Base-by-base conservation (phyloP, 805 yeast genomes). In the Tetrapisispora namnaoensis region DNA sequence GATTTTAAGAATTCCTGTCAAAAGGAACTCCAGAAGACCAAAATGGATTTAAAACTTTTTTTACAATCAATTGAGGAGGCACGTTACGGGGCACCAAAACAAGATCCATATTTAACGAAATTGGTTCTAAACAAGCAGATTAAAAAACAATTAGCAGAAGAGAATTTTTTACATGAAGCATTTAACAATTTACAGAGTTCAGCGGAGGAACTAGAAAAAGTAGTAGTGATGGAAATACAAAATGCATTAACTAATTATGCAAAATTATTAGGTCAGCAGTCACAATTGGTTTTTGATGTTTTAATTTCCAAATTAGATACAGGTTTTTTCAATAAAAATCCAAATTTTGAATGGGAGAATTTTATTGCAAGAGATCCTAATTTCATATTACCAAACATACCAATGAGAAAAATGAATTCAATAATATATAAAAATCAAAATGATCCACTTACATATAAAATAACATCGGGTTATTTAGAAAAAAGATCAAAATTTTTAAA, bases 401-500 rank as follows among this genome's bases (percentile, higher is more conserved):
- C 86, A 51, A 75, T 76, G 67, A 73, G 95, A 56, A 78, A 76
- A 49, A 66, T 75, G 49, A 73, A 74, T 44, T 85, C 82, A 51
- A 75, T 89, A 45, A 63, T 65, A 11, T 90, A 89, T 61, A 80
- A 80, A 28, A 75, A 82, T 60, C 86, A 79, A 61, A 75, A 75
- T 58, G 86, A 89, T 48, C 80, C 88, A 13, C 70, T 88, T 53
- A 78, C 90, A 11, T 70, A 67, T 46, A 82, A 79, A 54, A 75
- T 90, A 37, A 78, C 87, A 47, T 77, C 89, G 14, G 96, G 98
- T 2, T 78, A 73, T 53, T 72, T 93, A 54, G 99, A 93, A 66
- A 78, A 96, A 65, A 77, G 95, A 58, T 86, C 97, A 9, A 93
- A 91, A 72, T 91, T 80, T 64, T 73, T 93, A 54, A 90, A 90